Base-by-base conservation (phyloP, 2,329 filamentous ascomycete genomes). In the Coniochaeta sp. region DNA sequence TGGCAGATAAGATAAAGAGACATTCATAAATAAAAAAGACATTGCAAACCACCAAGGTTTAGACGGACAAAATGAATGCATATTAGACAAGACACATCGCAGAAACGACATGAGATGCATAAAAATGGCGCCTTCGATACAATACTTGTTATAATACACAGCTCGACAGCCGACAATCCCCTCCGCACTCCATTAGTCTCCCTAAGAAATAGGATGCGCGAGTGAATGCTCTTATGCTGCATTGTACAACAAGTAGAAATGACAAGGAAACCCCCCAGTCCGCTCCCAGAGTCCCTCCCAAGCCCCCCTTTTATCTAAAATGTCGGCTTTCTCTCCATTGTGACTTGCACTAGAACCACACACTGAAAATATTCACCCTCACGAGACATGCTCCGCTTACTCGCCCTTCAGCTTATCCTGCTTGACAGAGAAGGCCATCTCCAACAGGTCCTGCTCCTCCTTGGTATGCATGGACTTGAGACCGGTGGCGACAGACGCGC, bases 401-500 rank as follows among this genome's bases (percentile, higher is more conserved):
- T 86, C 83, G 69, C 86, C 86, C 80, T 88, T 88, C 59, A 88
- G 79, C 78, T 88, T 88, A 68, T 88, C 85, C 75, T 88, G 85
- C 68, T 78, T 85, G 44, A 88, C 84, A 14, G 76, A 78, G 68
- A 88, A 87, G 59, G 86, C 86, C 75, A 77, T 80, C 71, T 87
- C 77, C 66, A 93, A 77, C 67, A 99, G 76, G 56, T 95, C 91
- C 73, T 90, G 83, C 83, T 98, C 95, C 81, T 99, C 95, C 84
- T 93, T 96, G 77, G 87, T 79, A 77, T 99, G 95, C 60, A 83
- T 86, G 52, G 82, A 79, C 87, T 99, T 99, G 72, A 95, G 79
- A 75, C 95, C 95, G 59, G 93, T 96, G 40, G 95, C 95, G 28
- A 98, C 93, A 65, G 89, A 93, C 17, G 95, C 93, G 71, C 91